A percentile compares a stretch with the other conserved stretches of the same genome.
Conservation (phyloP, 768 basidiomycete genomes). For the Lactarius indigo region DNA sequence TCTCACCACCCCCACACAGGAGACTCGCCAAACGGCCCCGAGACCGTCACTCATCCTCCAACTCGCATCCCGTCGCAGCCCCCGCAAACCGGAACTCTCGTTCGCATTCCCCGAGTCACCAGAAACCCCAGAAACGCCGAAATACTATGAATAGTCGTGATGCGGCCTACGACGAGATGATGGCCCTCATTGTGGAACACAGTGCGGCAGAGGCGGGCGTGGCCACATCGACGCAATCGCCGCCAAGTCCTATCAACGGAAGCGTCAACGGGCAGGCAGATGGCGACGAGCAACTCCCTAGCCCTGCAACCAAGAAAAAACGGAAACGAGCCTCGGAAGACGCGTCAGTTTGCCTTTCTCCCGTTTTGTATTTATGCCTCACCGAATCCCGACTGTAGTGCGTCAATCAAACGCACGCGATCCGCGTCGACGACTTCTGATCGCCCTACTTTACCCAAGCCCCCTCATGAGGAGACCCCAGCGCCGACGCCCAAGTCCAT, state of each 20-base stretch:
- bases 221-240: slow-evolving; percentile 49
- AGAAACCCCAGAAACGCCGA: slow-evolving; percentile 76
- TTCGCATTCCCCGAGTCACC: slow-evolving; percentile 64
- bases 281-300: slow-evolving; percentile 47
- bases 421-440: slow-evolving; percentile 73
- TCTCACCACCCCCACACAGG: slow-evolving; percentile 37
- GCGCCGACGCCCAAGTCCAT: slow-evolving; percentile 26
- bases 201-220: slow-evolving; percentile 73
- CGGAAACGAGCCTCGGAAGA: slow-evolving; percentile 77
- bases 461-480: slow-evolving; percentile 44
- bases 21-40: slow-evolving; percentile 64
- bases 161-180: slow-evolving; percentile 86
- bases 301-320: slow-evolving; percentile 49
- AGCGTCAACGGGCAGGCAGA: slow-evolving; percentile 39
- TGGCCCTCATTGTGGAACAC: slow-evolving; percentile 52
- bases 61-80: slow-evolving; percentile 32
- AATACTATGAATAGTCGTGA: slow-evolving; percentile 99
- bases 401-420: slow-evolving; percentile 67
- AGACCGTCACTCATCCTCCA: slow-evolving; percentile 53
- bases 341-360: slow-evolving; percentile 42
- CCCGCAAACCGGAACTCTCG: slow-evolving; percentile 57
- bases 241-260: slow-evolving; percentile 35
- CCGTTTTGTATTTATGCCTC: slow-evolving; percentile 18
- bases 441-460: slow-evolving; percentile 40
- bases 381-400: slow-evolving; percentile 32